These are phyloP conservation scores for Xylaria longipes DNA, from an alignment of 495 filamentous ascomycete species.

Conservation along the genomic window DNA sequence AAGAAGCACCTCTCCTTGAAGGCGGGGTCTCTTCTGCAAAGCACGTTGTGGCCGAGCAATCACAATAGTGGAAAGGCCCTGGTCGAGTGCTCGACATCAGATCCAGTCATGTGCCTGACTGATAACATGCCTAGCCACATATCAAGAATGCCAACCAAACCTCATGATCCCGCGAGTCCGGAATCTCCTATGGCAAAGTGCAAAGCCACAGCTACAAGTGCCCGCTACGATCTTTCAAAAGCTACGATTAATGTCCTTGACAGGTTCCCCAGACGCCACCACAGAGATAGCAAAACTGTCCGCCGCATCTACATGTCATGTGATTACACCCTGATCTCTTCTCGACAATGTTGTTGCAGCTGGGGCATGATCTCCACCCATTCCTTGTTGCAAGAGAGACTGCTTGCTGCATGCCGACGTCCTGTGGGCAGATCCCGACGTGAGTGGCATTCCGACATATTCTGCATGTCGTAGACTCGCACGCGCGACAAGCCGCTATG, in stretches of 20 bases:
- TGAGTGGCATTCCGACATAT: constrained; percentile 8
- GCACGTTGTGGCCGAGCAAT: not conserved
- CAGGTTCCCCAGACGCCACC: constrained; percentile 9
- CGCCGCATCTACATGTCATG: constrained; percentile 15
- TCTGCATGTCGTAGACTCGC: constrained; percentile 5
- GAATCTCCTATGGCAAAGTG: not conserved
- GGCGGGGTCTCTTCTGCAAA: not conserved
- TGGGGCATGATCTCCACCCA: not conserved
- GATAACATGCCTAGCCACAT: not conserved
- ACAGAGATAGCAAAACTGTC: constrained; percentile 10
- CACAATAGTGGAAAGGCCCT: not conserved
- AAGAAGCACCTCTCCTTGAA: too few relatives aligned
- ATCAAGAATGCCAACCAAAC: not conserved
- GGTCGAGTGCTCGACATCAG: not conserved
- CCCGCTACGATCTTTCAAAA: not conserved
- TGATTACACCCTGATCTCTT: constrained; percentile 1
- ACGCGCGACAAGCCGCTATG: constrained; percentile 5
- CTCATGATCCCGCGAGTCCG: not conserved
- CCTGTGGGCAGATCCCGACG: constrained; percentile 7
- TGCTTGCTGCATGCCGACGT: not conserved
- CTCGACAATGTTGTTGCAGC: constrained; percentile 10
- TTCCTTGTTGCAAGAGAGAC: constrained; percentile 4
- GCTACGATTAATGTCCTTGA: not conserved
- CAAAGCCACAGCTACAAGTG: not conserved
- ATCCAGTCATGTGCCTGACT: not conserved